phyloP scores from a whole-genome alignment of 257 asterid genomes.

The Solanum tarapatanum region DNA sequence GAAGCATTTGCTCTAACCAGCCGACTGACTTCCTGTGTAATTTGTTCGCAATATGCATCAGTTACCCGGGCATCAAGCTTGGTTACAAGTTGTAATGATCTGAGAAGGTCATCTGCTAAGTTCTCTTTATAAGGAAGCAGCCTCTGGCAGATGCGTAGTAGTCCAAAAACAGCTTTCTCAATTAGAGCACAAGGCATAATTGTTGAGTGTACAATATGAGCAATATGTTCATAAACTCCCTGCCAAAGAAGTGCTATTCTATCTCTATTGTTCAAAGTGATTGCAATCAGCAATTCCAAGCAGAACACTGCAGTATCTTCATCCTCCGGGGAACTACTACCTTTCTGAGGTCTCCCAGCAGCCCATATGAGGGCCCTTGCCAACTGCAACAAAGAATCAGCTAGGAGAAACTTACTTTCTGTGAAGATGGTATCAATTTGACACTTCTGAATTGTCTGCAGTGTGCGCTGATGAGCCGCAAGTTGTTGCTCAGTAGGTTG shows the following conservation, averaged over 20 bases:
- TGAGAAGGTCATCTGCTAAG: constrained; percentile 73
- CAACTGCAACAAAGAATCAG: constrained; percentile 82
- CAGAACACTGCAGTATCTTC: constrained; percentile 97
- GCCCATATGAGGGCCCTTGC: constrained; percentile 96
- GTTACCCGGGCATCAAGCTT: constrained; percentile 92
- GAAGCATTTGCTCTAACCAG: constrained; percentile 78
- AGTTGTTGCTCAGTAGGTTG: constrained; percentile 95
- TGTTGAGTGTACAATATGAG: constrained; percentile 83
- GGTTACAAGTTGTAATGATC: constrained; percentile 76
- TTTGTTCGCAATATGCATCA: constrained; percentile 93
- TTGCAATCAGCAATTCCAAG: constrained; percentile 86
- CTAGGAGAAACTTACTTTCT: constrained; percentile 78
- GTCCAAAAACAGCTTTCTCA: constrained; percentile 92
- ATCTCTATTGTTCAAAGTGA: constrained; percentile 79
- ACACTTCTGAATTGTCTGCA: constrained; percentile 89
- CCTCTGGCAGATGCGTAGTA: constrained; percentile 85
- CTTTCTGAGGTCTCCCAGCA: constrained; percentile 87
- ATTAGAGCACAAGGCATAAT: constrained; percentile 87
- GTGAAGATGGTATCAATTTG: constrained; percentile 90
- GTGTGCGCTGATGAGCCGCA: constrained; percentile 94
- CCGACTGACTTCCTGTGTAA: constrained; percentile 86
- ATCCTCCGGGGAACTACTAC: constrained; percentile 75
- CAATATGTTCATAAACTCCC: constrained; percentile 88
- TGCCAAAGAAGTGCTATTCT: constrained; percentile 88
- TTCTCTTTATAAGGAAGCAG: constrained; percentile 86